These are phyloP conservation scores for Cladophialophora yegresii DNA, from an alignment of 2,329 filamentous ascomycete species.

Conservation along the genomic window DNA sequence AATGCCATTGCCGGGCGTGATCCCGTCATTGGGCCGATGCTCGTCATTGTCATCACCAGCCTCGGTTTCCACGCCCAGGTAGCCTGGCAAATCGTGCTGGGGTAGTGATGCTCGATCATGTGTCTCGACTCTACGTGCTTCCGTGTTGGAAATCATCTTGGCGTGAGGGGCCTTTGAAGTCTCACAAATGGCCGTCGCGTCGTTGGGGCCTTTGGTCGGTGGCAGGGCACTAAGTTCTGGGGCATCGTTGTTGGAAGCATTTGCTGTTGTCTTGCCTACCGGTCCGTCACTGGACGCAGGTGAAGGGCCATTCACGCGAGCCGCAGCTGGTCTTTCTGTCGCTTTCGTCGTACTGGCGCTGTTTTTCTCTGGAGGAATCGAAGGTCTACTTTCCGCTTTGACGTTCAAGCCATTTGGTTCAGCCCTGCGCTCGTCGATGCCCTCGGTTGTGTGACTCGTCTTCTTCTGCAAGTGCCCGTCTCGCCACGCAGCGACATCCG, in stretches of 20 bases:
- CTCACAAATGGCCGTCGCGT: not conserved
- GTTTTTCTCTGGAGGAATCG: not conserved
- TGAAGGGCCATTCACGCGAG: not conserved
- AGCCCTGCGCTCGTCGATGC: not conserved
- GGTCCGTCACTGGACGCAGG: not conserved
- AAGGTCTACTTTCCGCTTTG: not conserved
- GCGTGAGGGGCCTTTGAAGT: not conserved
- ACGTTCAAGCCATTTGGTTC: not conserved
- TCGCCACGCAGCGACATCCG: conserved; percentile 47
- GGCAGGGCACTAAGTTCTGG: too few relatives aligned
- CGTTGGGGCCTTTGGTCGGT: not conserved
- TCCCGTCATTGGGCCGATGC: not conserved
- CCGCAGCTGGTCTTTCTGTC: not conserved
- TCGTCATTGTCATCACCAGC: not conserved
- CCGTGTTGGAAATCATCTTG: not conserved
- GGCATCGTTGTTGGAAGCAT: not conserved
- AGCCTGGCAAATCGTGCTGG: not conserved
- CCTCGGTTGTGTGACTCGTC: not conserved
- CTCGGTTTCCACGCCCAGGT: not conserved
- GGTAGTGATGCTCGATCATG: not conserved
- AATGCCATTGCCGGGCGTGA: not conserved
- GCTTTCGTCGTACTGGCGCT: not conserved
- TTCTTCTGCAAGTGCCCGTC: conserved; percentile 21
- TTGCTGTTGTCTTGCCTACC: not conserved
- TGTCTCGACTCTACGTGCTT: not conserved